Percentiles rank a stretch among this genome's conserved stretches.
phyloP scores from a whole-genome alignment of 1,284 basidiomycete genomes.

The Cryptococcus floricola region DNA sequence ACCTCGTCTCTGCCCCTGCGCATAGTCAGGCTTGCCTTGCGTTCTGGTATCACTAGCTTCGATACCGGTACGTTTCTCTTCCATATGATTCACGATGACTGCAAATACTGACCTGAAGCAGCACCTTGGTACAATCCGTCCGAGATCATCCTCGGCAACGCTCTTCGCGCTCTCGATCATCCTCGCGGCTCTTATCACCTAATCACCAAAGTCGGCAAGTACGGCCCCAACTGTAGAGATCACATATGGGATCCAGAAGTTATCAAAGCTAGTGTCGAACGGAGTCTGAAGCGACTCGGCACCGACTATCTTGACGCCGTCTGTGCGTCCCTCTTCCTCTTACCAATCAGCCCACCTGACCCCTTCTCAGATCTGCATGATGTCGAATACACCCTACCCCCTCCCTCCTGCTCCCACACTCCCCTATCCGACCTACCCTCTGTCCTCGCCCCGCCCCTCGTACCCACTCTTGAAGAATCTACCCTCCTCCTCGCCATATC shows the following conservation, averaged over 20 bases:
- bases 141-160: constrained; percentile 79
- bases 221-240: constrained; percentile 58
- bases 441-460: constrained; percentile 11
- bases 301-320: constrained; percentile 81
- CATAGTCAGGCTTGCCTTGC: constrained; percentile 70
- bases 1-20: constrained; percentile 61
- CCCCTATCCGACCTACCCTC: constrained; percentile 50
- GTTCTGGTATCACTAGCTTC: constrained; percentile 84
- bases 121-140: constrained; percentile 79
- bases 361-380: constrained; percentile 67
- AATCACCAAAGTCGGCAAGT: constrained; percentile 92
- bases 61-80: constrained; percentile 60
- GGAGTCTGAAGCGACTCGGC: constrained; percentile 68
- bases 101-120: neutral
- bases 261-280: constrained; percentile 66
- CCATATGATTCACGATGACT: neutral
- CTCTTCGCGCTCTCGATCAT: constrained; percentile 67
- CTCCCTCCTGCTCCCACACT: constrained; percentile 43
- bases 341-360: neutral
- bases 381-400: constrained; percentile 72
- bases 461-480: constrained; percentile 70
- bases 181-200: constrained; percentile 75
- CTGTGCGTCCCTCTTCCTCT: constrained; percentile 48
- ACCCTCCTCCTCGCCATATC: constrained; percentile 68
- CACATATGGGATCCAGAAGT: constrained; percentile 74